These are phyloP conservation scores for Entomortierella parvispora DNA, from an alignment of 192 early-diverging fungal genomes.

Conservation along the genomic window DNA sequence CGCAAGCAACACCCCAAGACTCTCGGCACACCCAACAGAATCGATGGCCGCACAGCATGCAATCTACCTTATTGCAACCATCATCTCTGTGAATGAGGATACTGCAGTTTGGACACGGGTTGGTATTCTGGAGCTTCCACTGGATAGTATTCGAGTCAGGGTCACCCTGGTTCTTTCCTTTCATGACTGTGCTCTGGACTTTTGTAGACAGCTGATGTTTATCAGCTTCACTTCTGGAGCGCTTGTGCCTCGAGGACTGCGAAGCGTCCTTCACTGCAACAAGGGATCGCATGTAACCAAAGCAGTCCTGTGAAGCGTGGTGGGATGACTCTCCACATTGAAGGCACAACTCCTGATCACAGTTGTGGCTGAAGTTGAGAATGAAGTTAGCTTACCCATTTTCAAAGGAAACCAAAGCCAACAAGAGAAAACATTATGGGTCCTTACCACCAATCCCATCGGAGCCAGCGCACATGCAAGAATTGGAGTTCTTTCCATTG, in stretches of 20 bases:
- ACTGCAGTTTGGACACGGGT: conserved; percentile 72
- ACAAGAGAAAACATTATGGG: no score
- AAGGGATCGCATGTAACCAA: conserved; percentile 55
- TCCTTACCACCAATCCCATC: conserved; percentile 59
- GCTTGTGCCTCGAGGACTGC: not conserved
- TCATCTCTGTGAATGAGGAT: conserved; percentile 75
- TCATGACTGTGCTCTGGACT: not conserved
- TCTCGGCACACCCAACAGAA: conserved; percentile 73
- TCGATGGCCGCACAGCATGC: conserved; percentile 68
- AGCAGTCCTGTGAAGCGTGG: conserved; percentile 53
- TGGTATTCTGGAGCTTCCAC: conserved; percentile 62
- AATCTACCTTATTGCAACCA: conserved; percentile 79
- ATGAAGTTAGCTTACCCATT: no score
- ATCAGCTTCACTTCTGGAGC: not conserved
- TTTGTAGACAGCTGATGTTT: not conserved
- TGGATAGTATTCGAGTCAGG: conserved; percentile 53
- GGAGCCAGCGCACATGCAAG: conserved; percentile 62
- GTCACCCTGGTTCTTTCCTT: conserved; percentile 34
- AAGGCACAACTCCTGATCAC: conserved; percentile 57
- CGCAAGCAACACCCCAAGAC: conserved; percentile 69
- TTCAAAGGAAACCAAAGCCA: no score
- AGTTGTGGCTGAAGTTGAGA: conserved; percentile 15
- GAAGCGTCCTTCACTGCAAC: conserved; percentile 6
- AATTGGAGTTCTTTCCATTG: conserved; percentile 69
- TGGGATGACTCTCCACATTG: conserved; percentile 61